Base-by-base conservation (phyloP, 2,329 filamentous ascomycete genomes). In the Aspergillus texensis region DNA sequence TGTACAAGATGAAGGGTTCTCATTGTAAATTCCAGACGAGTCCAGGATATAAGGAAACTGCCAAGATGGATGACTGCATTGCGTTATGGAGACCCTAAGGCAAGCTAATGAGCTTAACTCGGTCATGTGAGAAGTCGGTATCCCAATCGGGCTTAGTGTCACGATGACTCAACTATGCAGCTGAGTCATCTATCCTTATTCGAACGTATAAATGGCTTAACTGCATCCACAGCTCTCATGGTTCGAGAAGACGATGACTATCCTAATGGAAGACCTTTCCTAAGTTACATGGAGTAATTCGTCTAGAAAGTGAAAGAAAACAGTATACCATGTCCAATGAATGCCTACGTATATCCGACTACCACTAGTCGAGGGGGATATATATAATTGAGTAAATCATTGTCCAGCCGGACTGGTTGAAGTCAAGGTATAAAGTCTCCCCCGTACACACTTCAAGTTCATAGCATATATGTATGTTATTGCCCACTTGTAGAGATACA, bases 341-440 rank as follows among this genome's bases (percentile, higher is more conserved):
- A 12, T 5, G 4, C 1, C 10, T 34, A 34, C 1, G 1, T 34
- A 34, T 34, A 34, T 0, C 10, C 4, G 2, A 34, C 2, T 4
- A 11, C 11, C 1, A 11, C 32, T 11, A 4, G 3, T 34, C 2
- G 4, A 10, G 11, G 1, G 1, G 32, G 11, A 34, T 11, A 34
- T 34, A 34, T 34, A 34, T 34, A 32, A 10, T 3, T 32, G 30
- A 11, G 10, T 2, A 32, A 3, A 11, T 1, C 10, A 11, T 11
- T 11, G 30, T 28, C 6, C 1, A 28, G 1, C 26, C 0, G 1
- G 26, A 28, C 6, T 28, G 6, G 0, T 6, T 6, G 6, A 1
- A 8, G 26, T 8, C 6, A 8, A 8, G 1, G 26, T 6, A 28
- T 28, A 8, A 28, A 28, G 1, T 8, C 0, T 28, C 6, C 26